Base-by-base conservation (phyloP, 2,329 filamentous ascomycete genomes). In the Ophiostoma sp. region DNA sequence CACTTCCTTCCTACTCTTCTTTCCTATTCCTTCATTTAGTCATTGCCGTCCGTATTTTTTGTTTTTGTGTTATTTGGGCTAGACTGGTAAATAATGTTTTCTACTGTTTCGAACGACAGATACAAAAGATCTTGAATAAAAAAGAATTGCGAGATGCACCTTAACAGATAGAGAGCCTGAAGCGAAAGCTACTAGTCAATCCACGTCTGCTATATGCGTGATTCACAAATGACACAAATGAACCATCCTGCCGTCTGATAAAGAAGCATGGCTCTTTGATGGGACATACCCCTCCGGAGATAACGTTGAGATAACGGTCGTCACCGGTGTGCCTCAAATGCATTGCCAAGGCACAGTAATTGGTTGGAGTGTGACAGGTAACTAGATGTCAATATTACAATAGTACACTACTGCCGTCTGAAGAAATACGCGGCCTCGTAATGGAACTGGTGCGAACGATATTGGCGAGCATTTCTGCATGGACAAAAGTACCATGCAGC, bases 201-300 rank as follows among this genome's bases (percentile, higher is more conserved):
- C 42, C 9, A 45, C 42, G 8, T 45, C 42, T 3, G 6, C 42
- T 11, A 45, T 11, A 12, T 45, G 42, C 27, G 27, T 27, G 27
- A 27, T 27, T 5, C 27, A 58, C 27, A 58, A 38, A 9, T 44
- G 42, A 16, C 11, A 49, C 45, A 49, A 55, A 18, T 18, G 27
- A 27, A 27, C 27, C 27, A 27, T 27, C 2, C 27, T 27, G 27
- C 27, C 27, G 27, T 27, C 27, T 27, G 27, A 55, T 9, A 55
- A 55, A 55, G 49, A 55, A 27, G 27, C 55, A 60, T 3, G 55
- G 55, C 55, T 60, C 55, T 27, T 27, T 27, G 55, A 60, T 60
- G 55, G 38, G 55, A 60, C 55, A 38, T 60, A 60, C 55, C 55
- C 55, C 55, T 60, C 55, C 27, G 4, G n/a, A 60, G 27, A 60